Evolutionary conservation across 257 asterid genomes (phyloP), one percentile per base, ranked within the genome.

Genomic region (Striga asiatica): DNA sequence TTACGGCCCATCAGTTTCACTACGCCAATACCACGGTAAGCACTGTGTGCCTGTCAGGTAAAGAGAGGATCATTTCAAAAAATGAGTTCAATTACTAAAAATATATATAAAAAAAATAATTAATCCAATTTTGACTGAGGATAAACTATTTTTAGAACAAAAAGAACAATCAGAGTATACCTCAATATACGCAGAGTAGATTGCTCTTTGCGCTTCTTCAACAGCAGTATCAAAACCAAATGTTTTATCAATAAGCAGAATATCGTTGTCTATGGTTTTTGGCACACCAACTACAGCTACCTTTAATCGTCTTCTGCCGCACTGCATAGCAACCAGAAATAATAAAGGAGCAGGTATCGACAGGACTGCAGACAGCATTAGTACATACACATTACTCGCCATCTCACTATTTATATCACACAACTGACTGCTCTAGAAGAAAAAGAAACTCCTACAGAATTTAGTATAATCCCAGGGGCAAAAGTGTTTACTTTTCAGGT

Each of bases 201-300:
- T 91, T 46, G 98, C 98, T 71, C 98, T 73, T 70, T 91, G 98
- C 28, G 98, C 95, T 78, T 91, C 98, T 79, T 91, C 98, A 52
- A 91, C 98, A 42, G 98, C 98, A 38, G 98, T 91, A 78, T 91
- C 98, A 62, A 91, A 91, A 65, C 98, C 98, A 69, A 91, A 91
- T 39, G 98, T 84, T 66, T 87, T 91, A 71, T 91, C 98, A 94
- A 91, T 91, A 61, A 80, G 89, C 76, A 84, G 66, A 67, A 91
- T 91, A 77, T 91, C 98, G 21, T 91, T 91, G 78, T 91, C 98
- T 60, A 87, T 87, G 22, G 98, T 91, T 81, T 91, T 91, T 27
- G 98, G 98, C 52, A 91, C 98, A 52, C 98, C 96, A 66, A 87
- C 96, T 19, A 91, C 95, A 56, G 94, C 88, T 31, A 79, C 72